Percentiles rank a stretch among this genome's conserved stretches.
phyloP scores from a whole-genome alignment of 768 basidiomycete genomes.

The Strobilomyces dryophilus region DNA sequence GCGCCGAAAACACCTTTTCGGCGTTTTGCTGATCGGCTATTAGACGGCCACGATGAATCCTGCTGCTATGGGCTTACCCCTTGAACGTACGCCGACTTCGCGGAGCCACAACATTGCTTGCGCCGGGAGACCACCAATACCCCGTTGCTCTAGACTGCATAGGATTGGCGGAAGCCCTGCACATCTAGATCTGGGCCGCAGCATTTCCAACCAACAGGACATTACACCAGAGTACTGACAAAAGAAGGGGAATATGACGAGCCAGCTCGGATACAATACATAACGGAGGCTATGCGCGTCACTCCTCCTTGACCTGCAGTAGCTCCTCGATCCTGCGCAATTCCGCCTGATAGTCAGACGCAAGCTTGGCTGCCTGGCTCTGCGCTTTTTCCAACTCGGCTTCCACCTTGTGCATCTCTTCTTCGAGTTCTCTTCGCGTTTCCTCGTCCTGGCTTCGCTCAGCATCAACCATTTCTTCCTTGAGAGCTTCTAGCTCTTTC shows the following conservation, averaged over 20 bases:
- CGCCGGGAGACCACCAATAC: slow-evolving; percentile 1
- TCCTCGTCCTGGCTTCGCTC: slow-evolving; percentile 43
- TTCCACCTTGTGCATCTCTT: slow-evolving; percentile 34
- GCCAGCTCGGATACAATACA: slow-evolving; percentile 24
- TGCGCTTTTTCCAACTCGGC: slow-evolving; percentile 27
- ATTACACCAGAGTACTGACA: slow-evolving; percentile 4
- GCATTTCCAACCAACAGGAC: slow-evolving; percentile 3
- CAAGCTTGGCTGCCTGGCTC: slow-evolving; percentile 28
- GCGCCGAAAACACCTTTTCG: slow-evolving; percentile 13
- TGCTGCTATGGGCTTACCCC: slow-evolving; percentile 11
- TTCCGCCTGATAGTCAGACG: slow-evolving; percentile 32
- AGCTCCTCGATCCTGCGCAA: slow-evolving; percentile 33
- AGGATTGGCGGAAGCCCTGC: slow-evolving; percentile 4
- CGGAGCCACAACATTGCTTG: slow-evolving; percentile 2
- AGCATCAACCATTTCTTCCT: slow-evolving; percentile 45
- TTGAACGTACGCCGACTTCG: slow-evolving; percentile 18
- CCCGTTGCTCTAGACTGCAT: slow-evolving; percentile 6
- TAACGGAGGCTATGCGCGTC: slow-evolving; percentile 12
- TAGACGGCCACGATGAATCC: slow-evolving; percentile 25
- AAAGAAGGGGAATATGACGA: slow-evolving; percentile 8
- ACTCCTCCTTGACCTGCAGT: slow-evolving; percentile 29
- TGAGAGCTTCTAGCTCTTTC: slow-evolving; percentile 44
- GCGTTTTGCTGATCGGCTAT: slow-evolving; percentile 26
- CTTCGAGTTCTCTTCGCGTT: slow-evolving; percentile 41
- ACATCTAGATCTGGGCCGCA: slow-evolving; percentile 15